phyloP scores from a whole-genome alignment of 345 rosid genomes.

The Aegle marmelos region DNA sequence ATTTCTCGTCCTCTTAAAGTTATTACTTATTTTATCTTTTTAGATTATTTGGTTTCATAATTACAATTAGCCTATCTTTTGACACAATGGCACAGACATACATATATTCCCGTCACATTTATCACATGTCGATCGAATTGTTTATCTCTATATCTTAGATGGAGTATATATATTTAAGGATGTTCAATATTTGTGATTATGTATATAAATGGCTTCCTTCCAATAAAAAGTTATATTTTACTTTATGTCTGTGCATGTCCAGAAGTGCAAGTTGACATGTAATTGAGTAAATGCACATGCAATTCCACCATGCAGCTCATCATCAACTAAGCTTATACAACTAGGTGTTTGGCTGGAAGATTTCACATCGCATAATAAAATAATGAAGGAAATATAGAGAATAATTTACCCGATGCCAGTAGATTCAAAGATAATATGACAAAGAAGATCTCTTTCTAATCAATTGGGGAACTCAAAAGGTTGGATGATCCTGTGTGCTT shows the following conservation, averaged over 20 bases:
- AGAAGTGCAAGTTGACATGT: constrained; percentile 11
- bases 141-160: neutral
- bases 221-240: neutral
- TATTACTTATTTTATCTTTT: constrained; percentile 1
- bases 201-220: neutral
- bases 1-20: neutral
- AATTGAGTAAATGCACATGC: constrained; percentile 7
- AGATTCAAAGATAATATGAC: constrained; percentile 29
- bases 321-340: neutral
- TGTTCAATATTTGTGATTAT: neutral
- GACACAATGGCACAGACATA: neutral
- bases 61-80: neutral
- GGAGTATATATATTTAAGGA: neutral
- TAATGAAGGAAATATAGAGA: neutral
- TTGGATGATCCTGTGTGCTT: constrained; percentile 15
- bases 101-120: neutral
- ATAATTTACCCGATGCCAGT: constrained; percentile 9
- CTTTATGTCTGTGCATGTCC: neutral
- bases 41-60: constrained; percentile 13
- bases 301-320: constrained; percentile 4
- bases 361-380: constrained; percentile 7
- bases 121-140: neutral
- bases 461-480: constrained; percentile 4
- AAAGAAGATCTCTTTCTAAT: constrained; percentile 21
- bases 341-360: constrained; percentile 5